Percentiles rank a stretch among this genome's conserved stretches.
Conservation (phyloP, 305 asterid genomes). For the Rubia tinctorum region DNA sequence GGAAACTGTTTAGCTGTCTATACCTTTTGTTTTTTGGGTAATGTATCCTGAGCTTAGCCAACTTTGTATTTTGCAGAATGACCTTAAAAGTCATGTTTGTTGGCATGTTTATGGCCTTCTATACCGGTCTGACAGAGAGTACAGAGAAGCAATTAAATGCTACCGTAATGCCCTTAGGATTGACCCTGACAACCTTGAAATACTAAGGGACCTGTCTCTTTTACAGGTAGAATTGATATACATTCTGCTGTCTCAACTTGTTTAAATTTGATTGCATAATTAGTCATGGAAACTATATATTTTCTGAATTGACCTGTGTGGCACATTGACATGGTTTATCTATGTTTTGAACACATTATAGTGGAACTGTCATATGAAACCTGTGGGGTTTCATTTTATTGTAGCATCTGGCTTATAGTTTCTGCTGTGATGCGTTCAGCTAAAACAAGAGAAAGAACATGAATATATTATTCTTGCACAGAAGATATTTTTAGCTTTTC, state of each 20-base stretch:
- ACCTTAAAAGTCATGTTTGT: slow-evolving; percentile 98
- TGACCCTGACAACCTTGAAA: slow-evolving; percentile 98
- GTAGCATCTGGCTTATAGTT: neutral
- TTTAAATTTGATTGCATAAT: neutral
- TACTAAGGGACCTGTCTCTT: slow-evolving; percentile 93
- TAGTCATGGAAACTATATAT: neutral
- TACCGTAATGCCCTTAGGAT: slow-evolving; percentile 95
- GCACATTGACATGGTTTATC: neutral
- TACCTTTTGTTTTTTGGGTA: slow-evolving; percentile 12
- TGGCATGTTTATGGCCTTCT: slow-evolving; percentile 99
- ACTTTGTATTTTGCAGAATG: slow-evolving; percentile 73
- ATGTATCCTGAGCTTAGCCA: slow-evolving; percentile 14
- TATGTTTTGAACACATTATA: neutral
- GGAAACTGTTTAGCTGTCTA: neutral
- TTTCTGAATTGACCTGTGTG: neutral
- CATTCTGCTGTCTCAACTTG: slow-evolving; percentile 1
- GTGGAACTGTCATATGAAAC: neutral
- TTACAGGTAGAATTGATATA: slow-evolving; percentile 59
- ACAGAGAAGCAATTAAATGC: slow-evolving; percentile 97
- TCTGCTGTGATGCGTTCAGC: neutral
- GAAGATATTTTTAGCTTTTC: neutral
- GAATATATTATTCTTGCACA: neutral
- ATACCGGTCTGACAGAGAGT: slow-evolving; percentile 97
- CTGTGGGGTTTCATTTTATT: neutral
- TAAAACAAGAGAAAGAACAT: neutral